Evolutionary conservation across 2,329 filamentous ascomycete genomes (phyloP), one percentile per base, ranked within the genome.

Genomic region (Stagonosporopsis rhizophila): DNA sequence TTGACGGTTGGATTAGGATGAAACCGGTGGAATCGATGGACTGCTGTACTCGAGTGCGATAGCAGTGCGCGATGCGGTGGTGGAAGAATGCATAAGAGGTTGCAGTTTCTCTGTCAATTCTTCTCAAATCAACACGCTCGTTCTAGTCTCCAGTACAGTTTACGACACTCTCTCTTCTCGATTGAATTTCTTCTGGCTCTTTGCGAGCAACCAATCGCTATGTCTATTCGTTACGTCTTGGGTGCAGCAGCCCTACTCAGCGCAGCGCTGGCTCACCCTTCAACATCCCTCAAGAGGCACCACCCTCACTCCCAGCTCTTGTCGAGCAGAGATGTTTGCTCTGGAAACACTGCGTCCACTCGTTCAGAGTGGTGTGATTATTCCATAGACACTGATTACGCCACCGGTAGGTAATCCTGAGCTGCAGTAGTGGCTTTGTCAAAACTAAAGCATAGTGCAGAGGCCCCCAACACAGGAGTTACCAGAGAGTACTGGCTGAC

Each of bases 321-420:
- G 37, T 56, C 51, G 15, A 46, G 46, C 35, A 60, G 66, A 58
- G 60, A 57, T n/a, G 54, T 60, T 12, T 75, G 72, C 58, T 61
- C 62, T 44, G 72, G 72, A 3, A 75, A 75, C 44, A 72, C 70
- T 6, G 68, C 67, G 6, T 48, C 53, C 25, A 68, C 65, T 40
- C 68, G 71, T 32, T 67, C 65, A 6, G 51, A 67, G 42, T 74
- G 82, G 82, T 81, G 82, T 22, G 74, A 82, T 39, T 81, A 80
- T 57, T 79, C 78, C 44, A 75, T 83, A 41, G 71, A 78, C 4
- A 83, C 80, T 50, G 83, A 86, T 68, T 84, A 83, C 42, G 83
- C 83, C 58, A 70, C 73, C 2, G 52, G 59, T 61, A 44, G 22
- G 45, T 19, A 1, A 4, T 6, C 12, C 15, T n/a, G 34, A 14